Base-by-base conservation (phyloP, 2,329 filamentous ascomycete species). In the Ceratocystis cubensis region DNA sequence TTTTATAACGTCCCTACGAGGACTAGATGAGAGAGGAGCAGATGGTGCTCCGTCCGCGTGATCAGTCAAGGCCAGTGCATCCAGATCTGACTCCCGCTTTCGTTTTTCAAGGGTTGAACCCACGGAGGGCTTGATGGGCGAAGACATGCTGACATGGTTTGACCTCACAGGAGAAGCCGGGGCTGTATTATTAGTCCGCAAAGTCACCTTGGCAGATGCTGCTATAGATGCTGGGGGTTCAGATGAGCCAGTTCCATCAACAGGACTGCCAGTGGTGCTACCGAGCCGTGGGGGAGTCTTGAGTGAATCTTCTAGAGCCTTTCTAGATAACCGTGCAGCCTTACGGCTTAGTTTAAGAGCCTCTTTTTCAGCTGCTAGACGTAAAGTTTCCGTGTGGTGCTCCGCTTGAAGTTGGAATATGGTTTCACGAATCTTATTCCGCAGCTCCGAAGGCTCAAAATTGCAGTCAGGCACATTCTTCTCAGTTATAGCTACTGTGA, bases 401-500 rank as follows among this genome's bases (percentile, higher is more conserved):
- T 63, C 61, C 20, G 61, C 61, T 33, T 89, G 83, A 20, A 93
- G 78, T 0, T 76, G 69, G 63, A 90, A 81, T 0, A 96, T 79
- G 48, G 87, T 79, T 0, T 83, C 74, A 37, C 91, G 84, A 53
- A 96, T 84, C 4, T 83, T 77, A 44, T 75, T 75, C 25, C 92
- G 85, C 71, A 93, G 82, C 7, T 80, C 73, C 0, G 81, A 79
- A 2, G 81, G 77, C 41, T 84, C 77, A 72, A 91, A 83, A 8
- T 76, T 68, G 79, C 82, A 84, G 0, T 73, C 71, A 1, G 77
- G 73, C 3, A 72, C 63, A 70, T 88, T 81, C 50, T 81, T 83
- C 30, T 79, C 81, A 4, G 96, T 77, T 20, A 96, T 77, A 68
- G 83, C 86, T 22, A 77, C 76, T 17, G 89, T 79, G 70, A 95